These are phyloP conservation scores for Solanum aculeatissimum DNA, from an alignment of 305 asterid genomes.

Conservation along the genomic window DNA sequence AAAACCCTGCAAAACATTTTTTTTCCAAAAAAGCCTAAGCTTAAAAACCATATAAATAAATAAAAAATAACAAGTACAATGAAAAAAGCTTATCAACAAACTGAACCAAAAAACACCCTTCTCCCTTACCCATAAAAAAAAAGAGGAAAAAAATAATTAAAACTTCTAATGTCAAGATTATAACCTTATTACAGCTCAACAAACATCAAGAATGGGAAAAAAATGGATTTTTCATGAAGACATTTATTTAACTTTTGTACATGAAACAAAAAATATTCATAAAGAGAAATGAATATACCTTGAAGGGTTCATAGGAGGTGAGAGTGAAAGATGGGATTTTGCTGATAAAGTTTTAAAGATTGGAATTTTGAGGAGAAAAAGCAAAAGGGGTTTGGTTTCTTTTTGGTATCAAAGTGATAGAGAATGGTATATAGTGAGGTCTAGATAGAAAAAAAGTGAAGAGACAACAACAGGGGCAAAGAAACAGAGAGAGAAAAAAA, in stretches of 20 bases:
- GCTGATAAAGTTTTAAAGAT: conserved; percentile 7
- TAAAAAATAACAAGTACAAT: background rate
- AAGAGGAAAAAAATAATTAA: background rate
- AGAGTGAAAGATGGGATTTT: background rate
- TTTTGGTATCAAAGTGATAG: conserved; percentile 8
- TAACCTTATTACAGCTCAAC: background rate
- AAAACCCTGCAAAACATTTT: conserved; percentile 9
- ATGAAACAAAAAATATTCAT: background rate
- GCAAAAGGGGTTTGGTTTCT: conserved; percentile 1
- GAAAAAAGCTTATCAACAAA: background rate
- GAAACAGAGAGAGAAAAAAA: conserved; percentile 2
- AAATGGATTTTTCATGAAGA: background rate
- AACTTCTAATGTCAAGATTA: background rate
- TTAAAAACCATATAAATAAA: background rate
- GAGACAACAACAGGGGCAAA: background rate
- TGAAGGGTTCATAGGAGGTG: conserved; percentile 4
- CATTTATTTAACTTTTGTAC: background rate
- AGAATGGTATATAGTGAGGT: background rate
- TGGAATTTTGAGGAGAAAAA: background rate
- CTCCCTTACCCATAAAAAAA: background rate
- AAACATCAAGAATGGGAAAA: background rate
- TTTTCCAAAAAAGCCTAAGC: background rate
- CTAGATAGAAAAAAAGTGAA: background rate
- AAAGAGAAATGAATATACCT: conserved; percentile 16
- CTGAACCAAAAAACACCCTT: background rate